Conservation (phyloP, 1,284 basidiomycete species). For the Neonothopanus nambi region DNA sequence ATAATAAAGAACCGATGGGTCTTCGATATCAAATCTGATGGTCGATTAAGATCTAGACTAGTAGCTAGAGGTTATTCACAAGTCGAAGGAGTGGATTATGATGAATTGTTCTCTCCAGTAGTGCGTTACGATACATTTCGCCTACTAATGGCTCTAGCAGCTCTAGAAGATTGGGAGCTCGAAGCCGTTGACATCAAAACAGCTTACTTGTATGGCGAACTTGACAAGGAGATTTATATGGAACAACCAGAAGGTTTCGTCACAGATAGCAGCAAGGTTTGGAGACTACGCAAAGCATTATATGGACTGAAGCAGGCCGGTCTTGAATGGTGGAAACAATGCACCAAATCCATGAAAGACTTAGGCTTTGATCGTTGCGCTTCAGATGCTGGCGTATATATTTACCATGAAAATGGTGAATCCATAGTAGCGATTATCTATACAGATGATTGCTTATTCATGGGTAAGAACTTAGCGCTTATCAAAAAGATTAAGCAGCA, state of each 20-base stretch:
- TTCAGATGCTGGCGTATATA: constrained; percentile 26
- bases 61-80: constrained; percentile 45
- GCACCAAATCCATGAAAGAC: constrained; percentile 22
- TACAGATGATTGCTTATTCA: constrained; percentile 22
- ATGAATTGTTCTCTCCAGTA: constrained; percentile 45
- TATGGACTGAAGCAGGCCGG: constrained; percentile 37
- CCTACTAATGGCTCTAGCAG: constrained; percentile 32
- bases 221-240: constrained; percentile 39
- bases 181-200: constrained; percentile 36
- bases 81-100: constrained; percentile 33
- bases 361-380: constrained; percentile 21
- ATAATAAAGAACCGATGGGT: constrained; percentile 36
- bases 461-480: constrained; percentile 14
- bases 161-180: constrained; percentile 32
- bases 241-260: constrained; percentile 32
- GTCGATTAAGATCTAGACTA: constrained; percentile 35
- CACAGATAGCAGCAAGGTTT: constrained; percentile 22
- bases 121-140: constrained; percentile 34
- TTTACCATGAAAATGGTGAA: constrained; percentile 14
- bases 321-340: constrained; percentile 30
- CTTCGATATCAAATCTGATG: constrained; percentile 38
- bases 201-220: constrained; percentile 37
- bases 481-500: constrained; percentile 14
- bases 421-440: constrained; percentile 23
- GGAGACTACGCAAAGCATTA: constrained; percentile 22